Base-by-base conservation (phyloP, 2,329 filamentous ascomycete genomes). In the Curvularia verruculosa region DNA sequence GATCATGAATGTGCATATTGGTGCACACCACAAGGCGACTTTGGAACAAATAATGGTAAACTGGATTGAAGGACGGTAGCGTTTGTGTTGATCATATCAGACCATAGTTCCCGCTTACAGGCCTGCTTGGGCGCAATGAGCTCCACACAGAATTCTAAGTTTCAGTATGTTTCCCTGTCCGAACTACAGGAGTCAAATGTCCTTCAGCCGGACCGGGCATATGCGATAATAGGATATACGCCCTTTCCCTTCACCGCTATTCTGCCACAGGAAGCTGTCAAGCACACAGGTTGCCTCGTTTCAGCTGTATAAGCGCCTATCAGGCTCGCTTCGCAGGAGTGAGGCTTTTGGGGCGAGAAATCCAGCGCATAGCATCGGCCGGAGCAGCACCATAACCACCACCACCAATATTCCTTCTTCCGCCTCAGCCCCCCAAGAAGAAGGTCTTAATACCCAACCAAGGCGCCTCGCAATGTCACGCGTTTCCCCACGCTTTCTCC, bases 401-500 rank as follows among this genome's bases (percentile, higher is more conserved):
- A 45, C 39, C 51, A 49, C 49, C 51, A 54, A 49, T 45, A 40
- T 31, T 34, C 15, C 40, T 26, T 24, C 21, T 18, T 13, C 18
- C 26, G 46, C 40, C 53, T 40, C 31, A 26, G 10, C 19, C 29
- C 55, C 40, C 41, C 34, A 58, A 24, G 18, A 19, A 45, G 55
- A 58, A 58, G 45, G 55, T 57, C 45, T 23, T 49, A 53, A 41
- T 37, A 31, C 6, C 43, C 37, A 43, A 39, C 28, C 26, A 45
- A 49, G 28, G 23, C 52, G 24, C 24, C 49, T 31, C 19, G 26
- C 26, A 24, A 50, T 58, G 51, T 50, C 55, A 53, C 43, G 28
- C 5, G n/a, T 34, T 28, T 49, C 51, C 55, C 50, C 55, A 58
- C 51, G 55, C 51, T 41, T 54, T 58, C 55, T 54, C 51, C 55